These are phyloP conservation scores for Lavandula angustifolia DNA, from an alignment of 257 asterid genomes.

Conservation along the genomic window DNA sequence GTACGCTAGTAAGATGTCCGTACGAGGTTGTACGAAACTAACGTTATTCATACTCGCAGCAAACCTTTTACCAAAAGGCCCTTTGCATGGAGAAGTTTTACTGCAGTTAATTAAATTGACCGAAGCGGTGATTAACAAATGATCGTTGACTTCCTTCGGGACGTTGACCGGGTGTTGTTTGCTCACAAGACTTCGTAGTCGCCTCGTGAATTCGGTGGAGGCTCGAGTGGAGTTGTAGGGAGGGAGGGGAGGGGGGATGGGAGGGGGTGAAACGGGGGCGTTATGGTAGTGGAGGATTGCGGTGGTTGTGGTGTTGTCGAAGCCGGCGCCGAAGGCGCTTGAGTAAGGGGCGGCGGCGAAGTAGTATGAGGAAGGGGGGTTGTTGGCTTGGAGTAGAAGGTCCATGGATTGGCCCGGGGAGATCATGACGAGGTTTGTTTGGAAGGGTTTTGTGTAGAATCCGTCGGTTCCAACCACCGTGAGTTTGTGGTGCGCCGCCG, in stretches of 20 bases:
- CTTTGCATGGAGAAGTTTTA: slow-evolving; percentile 22
- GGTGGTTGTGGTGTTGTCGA: slow-evolving; percentile 44
- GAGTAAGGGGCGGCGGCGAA: slow-evolving; percentile 42
- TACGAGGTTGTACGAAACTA: slow-evolving; percentile 39
- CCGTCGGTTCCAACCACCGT: slow-evolving; percentile 45
- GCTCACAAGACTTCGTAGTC: slow-evolving; percentile 36
- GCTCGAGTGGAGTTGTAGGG: slow-evolving; percentile 34
- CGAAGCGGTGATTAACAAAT: slow-evolving; percentile 34
- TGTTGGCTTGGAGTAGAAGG: slow-evolving; percentile 33
- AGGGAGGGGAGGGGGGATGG: slow-evolving; percentile 36
- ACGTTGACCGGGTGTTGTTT: slow-evolving; percentile 30
- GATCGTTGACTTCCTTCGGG: slow-evolving; percentile 35
- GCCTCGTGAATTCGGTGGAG: slow-evolving; percentile 37
- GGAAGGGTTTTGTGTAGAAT: slow-evolving; percentile 47
- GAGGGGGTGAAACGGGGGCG: too few relatives aligned
- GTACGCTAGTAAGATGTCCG: slow-evolving; percentile 44
- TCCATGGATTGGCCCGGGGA: slow-evolving; percentile 54
- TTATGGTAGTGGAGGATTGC: slow-evolving; percentile 33
- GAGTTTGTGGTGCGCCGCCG: slow-evolving; percentile 43
- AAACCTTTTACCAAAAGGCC: slow-evolving; percentile 51
- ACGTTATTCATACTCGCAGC: slow-evolving; percentile 56
- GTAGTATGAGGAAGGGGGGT: slow-evolving; percentile 36
- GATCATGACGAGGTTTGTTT: slow-evolving; percentile 45
- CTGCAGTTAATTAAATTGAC: slow-evolving; percentile 46
- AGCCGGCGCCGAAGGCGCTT: slow-evolving; percentile 48